These are phyloP conservation scores for Clonostachys rhizophaga DNA, from an alignment of 2,329 filamentous ascomycete genomes.

Conservation along the genomic window DNA sequence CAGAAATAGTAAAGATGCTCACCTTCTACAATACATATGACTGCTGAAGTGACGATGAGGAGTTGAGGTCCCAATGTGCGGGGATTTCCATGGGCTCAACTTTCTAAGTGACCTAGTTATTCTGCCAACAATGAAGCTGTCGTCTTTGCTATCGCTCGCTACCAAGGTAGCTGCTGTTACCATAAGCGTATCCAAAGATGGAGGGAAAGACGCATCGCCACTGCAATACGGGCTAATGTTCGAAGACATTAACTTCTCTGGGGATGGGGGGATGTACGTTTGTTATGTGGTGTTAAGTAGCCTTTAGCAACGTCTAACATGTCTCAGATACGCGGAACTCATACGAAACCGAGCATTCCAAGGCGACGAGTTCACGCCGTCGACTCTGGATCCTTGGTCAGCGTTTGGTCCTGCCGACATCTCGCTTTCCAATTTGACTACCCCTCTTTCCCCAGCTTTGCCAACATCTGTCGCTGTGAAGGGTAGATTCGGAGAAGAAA, in stretches of 20 bases:
- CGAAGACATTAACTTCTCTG: conserved; percentile 1
- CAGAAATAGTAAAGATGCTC: too few species aligned
- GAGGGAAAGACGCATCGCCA: background rate
- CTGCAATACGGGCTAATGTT: background rate
- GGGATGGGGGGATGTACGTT: background rate
- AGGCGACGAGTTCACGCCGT: background rate
- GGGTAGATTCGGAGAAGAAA: background rate
- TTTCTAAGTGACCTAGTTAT: too few species aligned
- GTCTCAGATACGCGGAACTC: background rate
- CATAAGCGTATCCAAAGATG: background rate
- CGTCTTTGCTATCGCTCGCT: background rate
- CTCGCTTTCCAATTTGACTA: background rate
- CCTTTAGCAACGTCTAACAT: background rate
- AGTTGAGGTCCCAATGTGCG: too few species aligned
- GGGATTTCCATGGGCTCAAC: too few species aligned
- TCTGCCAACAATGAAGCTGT: too few species aligned
- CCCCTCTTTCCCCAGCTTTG: background rate
- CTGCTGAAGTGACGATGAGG: too few species aligned
- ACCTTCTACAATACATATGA: too few species aligned
- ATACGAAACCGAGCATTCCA: conserved; percentile 2
- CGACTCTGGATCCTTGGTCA: background rate
- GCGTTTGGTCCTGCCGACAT: background rate
- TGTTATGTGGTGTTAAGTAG: background rate
- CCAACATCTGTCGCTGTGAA: background rate
- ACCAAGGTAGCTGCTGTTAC: background rate